phyloP scores from a whole-genome alignment of 306 rosid genomes.

The Lagenaria siceraria region DNA sequence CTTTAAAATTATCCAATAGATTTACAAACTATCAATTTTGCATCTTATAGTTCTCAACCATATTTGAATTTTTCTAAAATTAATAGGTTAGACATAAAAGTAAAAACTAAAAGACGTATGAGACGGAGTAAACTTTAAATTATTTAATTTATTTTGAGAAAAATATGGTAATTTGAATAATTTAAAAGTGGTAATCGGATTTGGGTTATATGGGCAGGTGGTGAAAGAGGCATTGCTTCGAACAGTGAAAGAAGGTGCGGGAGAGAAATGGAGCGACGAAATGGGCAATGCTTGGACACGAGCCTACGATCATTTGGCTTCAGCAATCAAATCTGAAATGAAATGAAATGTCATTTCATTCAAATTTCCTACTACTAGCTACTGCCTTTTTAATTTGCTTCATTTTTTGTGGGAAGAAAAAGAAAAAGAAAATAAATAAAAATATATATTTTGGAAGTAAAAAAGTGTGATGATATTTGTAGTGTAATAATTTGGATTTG shows the following conservation, averaged over 20 bases:
- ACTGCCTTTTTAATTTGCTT: not conserved
- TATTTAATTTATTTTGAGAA: no score
- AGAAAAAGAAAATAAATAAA: no score
- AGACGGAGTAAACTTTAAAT: no score
- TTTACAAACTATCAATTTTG: no score
- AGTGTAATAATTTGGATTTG: not conserved
- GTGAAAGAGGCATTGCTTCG: slow-evolving; percentile 22
- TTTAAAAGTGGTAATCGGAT: not conserved
- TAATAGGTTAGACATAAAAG: no score
- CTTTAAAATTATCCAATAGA: no score
- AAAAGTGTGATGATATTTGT: not conserved
- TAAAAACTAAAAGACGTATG: no score
- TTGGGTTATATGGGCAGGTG: not conserved
- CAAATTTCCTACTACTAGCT: not conserved
- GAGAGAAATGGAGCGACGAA: slow-evolving; percentile 19
- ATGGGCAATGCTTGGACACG: slow-evolving; percentile 15
- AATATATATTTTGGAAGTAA: not conserved
- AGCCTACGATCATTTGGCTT: slow-evolving; percentile 24
- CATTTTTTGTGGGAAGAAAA: not conserved
- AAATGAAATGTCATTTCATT: not conserved
- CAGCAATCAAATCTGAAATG: slow-evolving; percentile 18
- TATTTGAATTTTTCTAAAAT: no score
- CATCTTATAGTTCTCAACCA: no score
- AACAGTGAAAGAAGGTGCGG: slow-evolving; percentile 15
- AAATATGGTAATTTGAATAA: not conserved